Evolutionary conservation across 768 basidiomycete species (phyloP).

Genomic region (Lactifluus hygrophoroides): DNA sequence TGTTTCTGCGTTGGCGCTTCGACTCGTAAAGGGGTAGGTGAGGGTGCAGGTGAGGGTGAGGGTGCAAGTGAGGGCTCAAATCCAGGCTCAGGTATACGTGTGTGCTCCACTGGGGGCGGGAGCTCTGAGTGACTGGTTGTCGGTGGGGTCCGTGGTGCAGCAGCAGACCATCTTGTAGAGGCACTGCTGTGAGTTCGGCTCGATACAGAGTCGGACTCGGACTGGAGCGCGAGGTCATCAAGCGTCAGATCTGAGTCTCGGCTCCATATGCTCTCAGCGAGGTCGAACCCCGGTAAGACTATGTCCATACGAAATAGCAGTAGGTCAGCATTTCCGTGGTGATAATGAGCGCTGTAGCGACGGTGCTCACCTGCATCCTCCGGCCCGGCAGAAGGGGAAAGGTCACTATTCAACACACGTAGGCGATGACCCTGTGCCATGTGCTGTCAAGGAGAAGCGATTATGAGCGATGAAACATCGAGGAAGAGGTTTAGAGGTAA

Average conservation of each 20-base stretch:
- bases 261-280: slow-evolving; percentile 20
- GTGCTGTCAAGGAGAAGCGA: neutral
- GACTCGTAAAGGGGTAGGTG: neutral
- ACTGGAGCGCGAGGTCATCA: slow-evolving; percentile 16
- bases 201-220: slow-evolving; percentile 12
- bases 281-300: slow-evolving; percentile 16
- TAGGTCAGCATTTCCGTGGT: neutral
- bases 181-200: neutral
- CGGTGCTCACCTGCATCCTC: neutral
- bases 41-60: neutral
- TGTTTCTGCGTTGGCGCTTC: neutral
- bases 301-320: neutral
- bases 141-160: neutral
- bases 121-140: neutral
- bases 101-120: neutral
- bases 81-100: neutral
- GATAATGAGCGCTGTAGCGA: slow-evolving; percentile 3
- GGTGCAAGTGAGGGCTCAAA: no score
- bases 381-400: neutral
- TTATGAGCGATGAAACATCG: neutral
- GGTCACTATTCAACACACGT: neutral
- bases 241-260: slow-evolving; percentile 15
- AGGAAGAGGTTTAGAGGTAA: neutral
- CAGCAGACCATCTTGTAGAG: slow-evolving; percentile 13
- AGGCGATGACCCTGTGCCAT: neutral